Evolutionary conservation across 352 stramenopile genomes (phyloP).

Genomic region (Phytopythium boreale): DNA sequence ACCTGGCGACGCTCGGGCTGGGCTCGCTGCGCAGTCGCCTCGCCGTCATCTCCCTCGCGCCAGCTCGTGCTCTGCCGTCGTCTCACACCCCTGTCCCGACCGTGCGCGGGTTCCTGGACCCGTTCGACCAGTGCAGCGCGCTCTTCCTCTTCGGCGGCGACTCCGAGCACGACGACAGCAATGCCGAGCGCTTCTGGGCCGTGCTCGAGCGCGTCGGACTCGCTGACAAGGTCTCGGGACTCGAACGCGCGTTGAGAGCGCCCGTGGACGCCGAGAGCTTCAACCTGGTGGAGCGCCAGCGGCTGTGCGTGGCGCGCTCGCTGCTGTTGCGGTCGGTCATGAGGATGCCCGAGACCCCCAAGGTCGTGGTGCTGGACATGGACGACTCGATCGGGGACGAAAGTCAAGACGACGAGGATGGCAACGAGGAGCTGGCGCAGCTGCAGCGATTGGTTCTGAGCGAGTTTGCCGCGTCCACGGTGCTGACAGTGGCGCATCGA

Average conservation of each 20-base stretch:
- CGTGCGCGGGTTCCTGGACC: slow-evolving; percentile 92
- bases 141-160: slow-evolving; percentile 4
- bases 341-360: background rate
- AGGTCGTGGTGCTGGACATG: slow-evolving; percentile 72
- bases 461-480: slow-evolving; percentile 90
- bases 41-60: slow-evolving; percentile 95
- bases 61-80: slow-evolving; percentile 92
- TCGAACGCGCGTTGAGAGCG: slow-evolving; percentile 58
- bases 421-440: slow-evolving; percentile 53
- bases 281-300: slow-evolving; percentile 91
- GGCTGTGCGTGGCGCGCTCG: slow-evolving; percentile 96
- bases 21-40: slow-evolving; percentile 82
- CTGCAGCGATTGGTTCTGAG: slow-evolving; percentile 81
- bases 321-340: slow-evolving; percentile 87
- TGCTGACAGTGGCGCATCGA: slow-evolving; percentile 88
- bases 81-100: slow-evolving; percentile 23
- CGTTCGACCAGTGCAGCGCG: slow-evolving; percentile 46
- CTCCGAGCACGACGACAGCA: slow-evolving; percentile 11
- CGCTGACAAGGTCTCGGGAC: slow-evolving; percentile 56
- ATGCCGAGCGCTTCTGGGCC: slow-evolving; percentile 31
- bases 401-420: slow-evolving; percentile 26
- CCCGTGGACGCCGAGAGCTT: slow-evolving; percentile 90
- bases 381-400: slow-evolving; percentile 11
- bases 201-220: slow-evolving; percentile 50
- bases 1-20: slow-evolving; percentile 82